Conservation (phyloP, 148 eudicot genomes). For the Dianthus caryophyllus region DNA sequence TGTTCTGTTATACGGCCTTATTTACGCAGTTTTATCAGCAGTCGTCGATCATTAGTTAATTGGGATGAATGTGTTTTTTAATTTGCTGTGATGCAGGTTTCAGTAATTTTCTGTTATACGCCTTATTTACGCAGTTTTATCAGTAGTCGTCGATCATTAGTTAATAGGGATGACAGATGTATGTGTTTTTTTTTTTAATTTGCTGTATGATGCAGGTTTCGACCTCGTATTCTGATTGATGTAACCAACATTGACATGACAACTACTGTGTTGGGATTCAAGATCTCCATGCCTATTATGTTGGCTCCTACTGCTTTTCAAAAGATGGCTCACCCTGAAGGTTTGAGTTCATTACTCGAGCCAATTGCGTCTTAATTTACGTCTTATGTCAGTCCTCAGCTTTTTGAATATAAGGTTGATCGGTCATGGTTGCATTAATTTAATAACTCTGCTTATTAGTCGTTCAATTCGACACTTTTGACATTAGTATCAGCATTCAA, state of each 20-base stretch:
- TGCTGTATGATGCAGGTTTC: conserved; percentile 53
- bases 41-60: not conserved
- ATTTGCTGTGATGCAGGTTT: conserved; percentile 44
- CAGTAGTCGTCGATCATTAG: not conserved
- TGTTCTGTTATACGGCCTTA: not conserved
- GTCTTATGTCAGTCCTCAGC: not conserved
- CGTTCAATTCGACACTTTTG: too few species aligned
- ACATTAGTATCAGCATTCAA: too few species aligned
- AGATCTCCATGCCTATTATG: conserved; percentile 95
- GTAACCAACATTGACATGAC: conserved; percentile 84
- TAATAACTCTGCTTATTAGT: too few species aligned
- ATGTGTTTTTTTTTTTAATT: not conserved
- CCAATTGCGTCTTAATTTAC: not conserved
- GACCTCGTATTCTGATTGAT: conserved; percentile 93
- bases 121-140: not conserved
- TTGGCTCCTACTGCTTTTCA: conserved; percentile 94
- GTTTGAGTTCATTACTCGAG: conserved; percentile 26
- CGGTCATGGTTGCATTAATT: not conserved
- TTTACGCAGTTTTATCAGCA: not conserved
- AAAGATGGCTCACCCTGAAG: conserved; percentile 99
- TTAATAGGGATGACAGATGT: not conserved
- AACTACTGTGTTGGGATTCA: conserved; percentile 78
- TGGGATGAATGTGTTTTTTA: not conserved
- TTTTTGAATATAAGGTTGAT: not conserved
- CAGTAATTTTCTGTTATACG: conserved; percentile 33